Percentiles rank a stretch among this genome's conserved stretches.
Conservation (phyloP, 2,329 filamentous ascomycete genomes). For the Exophiala aquamarina region DNA sequence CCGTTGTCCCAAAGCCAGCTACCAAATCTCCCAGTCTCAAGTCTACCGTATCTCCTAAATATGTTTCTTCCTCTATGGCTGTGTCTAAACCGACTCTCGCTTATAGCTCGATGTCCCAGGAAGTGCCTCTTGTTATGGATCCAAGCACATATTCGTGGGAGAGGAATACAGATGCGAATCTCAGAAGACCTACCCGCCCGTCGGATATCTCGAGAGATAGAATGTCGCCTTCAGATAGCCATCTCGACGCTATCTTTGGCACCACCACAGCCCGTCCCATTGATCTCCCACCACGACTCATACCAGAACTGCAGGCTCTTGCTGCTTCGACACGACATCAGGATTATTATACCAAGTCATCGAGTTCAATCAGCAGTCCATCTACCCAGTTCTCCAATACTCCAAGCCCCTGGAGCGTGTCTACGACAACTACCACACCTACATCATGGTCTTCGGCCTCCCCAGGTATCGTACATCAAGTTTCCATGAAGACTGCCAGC, state of each 20-base stretch:
- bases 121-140: conserved; percentile 22
- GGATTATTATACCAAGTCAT: conserved; percentile 18
- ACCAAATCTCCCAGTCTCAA: conserved; percentile 5
- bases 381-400: conserved; percentile 27
- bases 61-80: not conserved
- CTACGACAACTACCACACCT: conserved; percentile 42
- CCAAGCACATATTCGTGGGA: not conserved
- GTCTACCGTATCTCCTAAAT: conserved; percentile 2
- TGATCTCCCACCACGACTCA: conserved; percentile 25
- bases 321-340: conserved; percentile 16
- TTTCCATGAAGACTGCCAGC: conserved; percentile 15
- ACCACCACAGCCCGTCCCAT: conserved; percentile 6
- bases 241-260: conserved; percentile 21
- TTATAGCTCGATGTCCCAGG: conserved; percentile 13
- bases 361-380: conserved; percentile 27
- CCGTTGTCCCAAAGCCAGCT: conserved; percentile 10
- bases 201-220: conserved; percentile 1
- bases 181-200: conserved; percentile 2
- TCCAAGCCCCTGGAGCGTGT: conserved; percentile 28
- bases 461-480: conserved; percentile 44
- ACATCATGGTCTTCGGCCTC: conserved; percentile 52
- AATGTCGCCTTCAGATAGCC: conserved; percentile 17
- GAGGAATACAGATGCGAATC: not conserved
- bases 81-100: conserved; percentile 1
- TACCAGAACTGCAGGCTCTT: conserved; percentile 29